Evolutionary conservation across 2,329 filamentous ascomycete genomes (phyloP).

Genomic region (Leptographium flavum): DNA sequence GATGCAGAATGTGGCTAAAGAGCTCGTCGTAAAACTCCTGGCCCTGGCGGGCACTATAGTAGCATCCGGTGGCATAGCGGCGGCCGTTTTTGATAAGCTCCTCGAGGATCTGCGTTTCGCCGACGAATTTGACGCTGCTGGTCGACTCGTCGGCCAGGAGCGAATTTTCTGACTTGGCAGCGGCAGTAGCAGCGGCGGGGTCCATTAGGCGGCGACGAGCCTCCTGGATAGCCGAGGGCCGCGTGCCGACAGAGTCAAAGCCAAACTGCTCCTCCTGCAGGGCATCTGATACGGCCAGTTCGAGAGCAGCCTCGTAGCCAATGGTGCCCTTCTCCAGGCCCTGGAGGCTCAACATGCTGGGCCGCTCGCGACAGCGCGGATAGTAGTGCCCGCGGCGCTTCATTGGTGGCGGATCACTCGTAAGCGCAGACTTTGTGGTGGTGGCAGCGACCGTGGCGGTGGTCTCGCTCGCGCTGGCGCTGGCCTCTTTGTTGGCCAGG

Average conservation of each 20-base stretch:
- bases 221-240: constrained; percentile 39
- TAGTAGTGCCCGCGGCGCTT: constrained; percentile 42
- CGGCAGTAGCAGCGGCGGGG: constrained; percentile 20
- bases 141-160: constrained; percentile 1
- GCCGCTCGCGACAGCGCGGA: constrained; percentile 44
- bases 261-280: constrained; percentile 48
- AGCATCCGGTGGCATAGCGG: constrained; percentile 38
- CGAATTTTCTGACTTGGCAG: not conserved
- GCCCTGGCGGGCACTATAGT: constrained; percentile 33
- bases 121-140: constrained; percentile 37
- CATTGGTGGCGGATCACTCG: constrained; percentile 25
- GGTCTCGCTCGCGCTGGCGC: not conserved
- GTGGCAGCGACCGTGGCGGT: not conserved
- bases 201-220: constrained; percentile 43
- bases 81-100: constrained; percentile 41
- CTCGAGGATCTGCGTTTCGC: constrained; percentile 43
- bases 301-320: constrained; percentile 54
- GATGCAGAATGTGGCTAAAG: constrained; percentile 44
- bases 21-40: constrained; percentile 48
- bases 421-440: no score
- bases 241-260: constrained; percentile 39
- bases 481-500: not conserved
- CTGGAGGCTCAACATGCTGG: constrained; percentile 60
- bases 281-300: constrained; percentile 49
- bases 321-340: constrained; percentile 58